Conservation (phyloP, 108 stramenopile genomes). For the Chaetoceros tenuissimus region DNA sequence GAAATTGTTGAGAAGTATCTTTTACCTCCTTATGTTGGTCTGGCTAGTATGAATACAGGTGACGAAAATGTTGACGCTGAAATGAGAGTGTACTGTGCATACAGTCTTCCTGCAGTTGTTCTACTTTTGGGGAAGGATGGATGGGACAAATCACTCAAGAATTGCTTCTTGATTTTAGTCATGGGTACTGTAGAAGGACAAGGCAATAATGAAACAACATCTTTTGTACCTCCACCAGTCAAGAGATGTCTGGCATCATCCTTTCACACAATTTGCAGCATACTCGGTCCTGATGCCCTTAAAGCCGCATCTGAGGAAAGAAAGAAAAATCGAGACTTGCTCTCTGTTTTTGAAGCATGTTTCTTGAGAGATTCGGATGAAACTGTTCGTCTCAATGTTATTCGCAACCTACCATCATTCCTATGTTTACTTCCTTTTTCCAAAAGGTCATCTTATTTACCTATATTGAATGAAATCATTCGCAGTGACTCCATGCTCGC, state of each 20-base stretch:
- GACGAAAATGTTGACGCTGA: conserved; percentile 85
- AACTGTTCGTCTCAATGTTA: conserved; percentile 85
- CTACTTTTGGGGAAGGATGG: conserved; percentile 71
- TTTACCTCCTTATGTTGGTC: conserved; percentile 71
- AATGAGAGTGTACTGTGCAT: conserved; percentile 93
- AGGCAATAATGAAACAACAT: conserved; percentile 1
- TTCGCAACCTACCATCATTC: conserved; percentile 75
- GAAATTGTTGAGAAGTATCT: conserved; percentile 44
- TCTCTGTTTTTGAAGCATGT: conserved; percentile 73
- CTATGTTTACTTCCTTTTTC: conserved; percentile 48
- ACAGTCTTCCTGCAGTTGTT: conserved; percentile 93
- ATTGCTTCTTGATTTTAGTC: conserved; percentile 73
- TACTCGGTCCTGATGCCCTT: conserved; percentile 59
- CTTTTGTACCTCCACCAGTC: conserved; percentile 61
- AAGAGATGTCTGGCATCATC: conserved; percentile 85
- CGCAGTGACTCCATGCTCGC: conserved; percentile 67
- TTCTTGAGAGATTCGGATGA: conserved; percentile 92
- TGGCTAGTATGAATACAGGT: conserved; percentile 68
- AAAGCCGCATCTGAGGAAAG: conserved; percentile 5
- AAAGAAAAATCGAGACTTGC: conserved; percentile 39
- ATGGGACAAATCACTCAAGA: conserved; percentile 69
- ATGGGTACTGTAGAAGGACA: conserved; percentile 9
- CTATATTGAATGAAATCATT: conserved; percentile 66
- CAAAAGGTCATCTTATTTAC: conserved; percentile 50
- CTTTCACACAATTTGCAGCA: conserved; percentile 87